Percentiles rank a stretch among this genome's conserved stretches.
Evolutionary conservation across 805 yeast genomes (phyloP).

Genomic region (Clavispora santaluciae): DNA sequence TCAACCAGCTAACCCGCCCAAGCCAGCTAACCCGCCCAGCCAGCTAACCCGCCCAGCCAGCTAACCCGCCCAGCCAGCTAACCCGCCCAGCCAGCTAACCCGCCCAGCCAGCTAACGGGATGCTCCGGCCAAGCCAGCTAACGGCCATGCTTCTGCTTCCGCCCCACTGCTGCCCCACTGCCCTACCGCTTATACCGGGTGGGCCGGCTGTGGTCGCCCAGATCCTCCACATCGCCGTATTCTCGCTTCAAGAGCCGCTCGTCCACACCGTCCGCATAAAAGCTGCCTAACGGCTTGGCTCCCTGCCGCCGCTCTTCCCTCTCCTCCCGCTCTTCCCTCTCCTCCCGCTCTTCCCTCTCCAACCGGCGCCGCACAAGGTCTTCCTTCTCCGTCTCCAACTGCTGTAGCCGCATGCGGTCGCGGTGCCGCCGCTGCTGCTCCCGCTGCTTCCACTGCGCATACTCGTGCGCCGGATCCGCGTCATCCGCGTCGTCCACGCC

Average conservation of each 20-base stretch:
- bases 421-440: conserved; percentile 35
- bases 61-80: too few species aligned
- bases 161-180: too few species aligned
- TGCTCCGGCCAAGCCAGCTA: too few species aligned
- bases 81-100: too few species aligned
- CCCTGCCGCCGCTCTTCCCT: conserved; percentile 14
- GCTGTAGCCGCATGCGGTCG: conserved; percentile 28
- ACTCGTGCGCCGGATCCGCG: conserved; percentile 47
- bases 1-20: too few species aligned
- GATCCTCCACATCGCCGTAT: conserved; percentile 21
- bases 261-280: conserved; percentile 19
- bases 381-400: conserved; percentile 28
- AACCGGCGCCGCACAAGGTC: conserved; percentile 21
- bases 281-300: conserved; percentile 17
- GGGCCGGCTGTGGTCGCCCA: conserved; percentile 26
- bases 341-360: conserved; percentile 3
- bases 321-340: neutral
- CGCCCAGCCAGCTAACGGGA: too few species aligned
- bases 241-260: conserved; percentile 28
- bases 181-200: conserved; percentile 19
- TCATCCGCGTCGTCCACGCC: conserved; percentile 58
- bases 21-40: too few species aligned
- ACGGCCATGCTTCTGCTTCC: too few species aligned
- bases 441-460: conserved; percentile 35
- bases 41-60: too few species aligned